Evolutionary conservation across 306 rosid species (phyloP).

Genomic region (Benincasa hispida): DNA sequence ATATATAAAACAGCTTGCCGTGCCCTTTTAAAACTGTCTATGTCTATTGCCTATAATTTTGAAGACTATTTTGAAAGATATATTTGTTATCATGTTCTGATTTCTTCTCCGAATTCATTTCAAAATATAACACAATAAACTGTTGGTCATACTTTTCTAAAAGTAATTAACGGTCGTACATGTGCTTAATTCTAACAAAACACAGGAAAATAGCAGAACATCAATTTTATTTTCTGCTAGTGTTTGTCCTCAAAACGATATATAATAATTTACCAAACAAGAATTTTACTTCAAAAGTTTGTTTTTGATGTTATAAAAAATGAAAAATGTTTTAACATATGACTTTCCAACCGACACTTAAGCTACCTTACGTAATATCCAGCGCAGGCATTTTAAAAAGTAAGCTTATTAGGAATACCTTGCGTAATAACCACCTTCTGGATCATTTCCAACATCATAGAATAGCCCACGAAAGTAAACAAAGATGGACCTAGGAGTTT

Average conservation of each 20-base stretch:
- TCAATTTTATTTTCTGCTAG: background rate
- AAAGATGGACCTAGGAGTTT: slow-evolving; percentile 71
- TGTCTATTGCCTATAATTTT: too few species aligned
- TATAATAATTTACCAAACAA: background rate
- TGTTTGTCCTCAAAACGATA: background rate
- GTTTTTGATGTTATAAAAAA: background rate
- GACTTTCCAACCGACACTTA: background rate
- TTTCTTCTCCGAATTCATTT: too few species aligned
- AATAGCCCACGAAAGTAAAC: slow-evolving; percentile 86
- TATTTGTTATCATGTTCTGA: too few species aligned
- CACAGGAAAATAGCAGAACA: background rate
- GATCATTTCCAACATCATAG: slow-evolving; percentile 91
- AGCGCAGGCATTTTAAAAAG: background rate
- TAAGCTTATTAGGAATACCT: slow-evolving; percentile 30
- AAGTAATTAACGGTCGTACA: background rate
- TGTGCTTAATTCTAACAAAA: background rate
- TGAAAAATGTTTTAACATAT: background rate
- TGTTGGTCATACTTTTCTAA: background rate
- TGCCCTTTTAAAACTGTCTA: too few species aligned
- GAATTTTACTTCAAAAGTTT: background rate
- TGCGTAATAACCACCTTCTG: slow-evolving; percentile 95
- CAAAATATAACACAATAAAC: too few species aligned
- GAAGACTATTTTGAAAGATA: too few species aligned
- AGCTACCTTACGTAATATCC: background rate
- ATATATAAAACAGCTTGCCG: too few species aligned